Evolutionary conservation across 164 flowering plant species (phyloP), one percentile per base, ranked within the genome.

Genomic region (Magnolia kwangsiensis): DNA sequence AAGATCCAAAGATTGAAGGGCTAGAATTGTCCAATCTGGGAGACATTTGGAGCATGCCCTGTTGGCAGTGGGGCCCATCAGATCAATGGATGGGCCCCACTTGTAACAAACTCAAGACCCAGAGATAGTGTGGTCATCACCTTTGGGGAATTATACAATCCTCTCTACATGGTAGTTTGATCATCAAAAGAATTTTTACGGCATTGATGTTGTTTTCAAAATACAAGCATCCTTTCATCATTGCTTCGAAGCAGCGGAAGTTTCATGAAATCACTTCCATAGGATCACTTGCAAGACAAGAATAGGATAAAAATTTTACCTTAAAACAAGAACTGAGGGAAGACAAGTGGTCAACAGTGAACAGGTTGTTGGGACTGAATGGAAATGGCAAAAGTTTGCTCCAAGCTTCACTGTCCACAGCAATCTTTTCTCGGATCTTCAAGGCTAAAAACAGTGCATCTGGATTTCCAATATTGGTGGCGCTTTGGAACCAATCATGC

Each of bases 371-470:
- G 13, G 91, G 79, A 76, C 84, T 83, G 82, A 86, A 96, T 21
- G 98, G 95, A 76, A 79, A 51, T 67, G 99, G 98, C 86, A 94
- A 82, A 67, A 96, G 93, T 68, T 87, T 91, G 72, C 88, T 82
- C 75, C 89, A 93, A 6, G 67, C 72, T 11, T 78, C 66, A 77
- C 76, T 80, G 75, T 90, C 95, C 18, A 20, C 76, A 70, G 89
- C 78, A 76, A 85, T 79, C 75, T 86, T 92, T 77, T 91, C 92
- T 50, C 82, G 85, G 63, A 94, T 29, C 86, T 87, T 91, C 61
- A 96, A 73, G 31, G 98, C 98, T 78, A 96, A 80, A 78, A 92
- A 88, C 82, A 96, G 85, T 14, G 98, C 98, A 87, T 96, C 99
- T 21, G 98, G 92, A 82, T 94, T 94, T 77, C 98, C 98, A 81